Evolutionary conservation across 1,139 yeast species (phyloP), one percentile per base, ranked within the genome.

Genomic region (Tardiomyces depauwii): DNA sequence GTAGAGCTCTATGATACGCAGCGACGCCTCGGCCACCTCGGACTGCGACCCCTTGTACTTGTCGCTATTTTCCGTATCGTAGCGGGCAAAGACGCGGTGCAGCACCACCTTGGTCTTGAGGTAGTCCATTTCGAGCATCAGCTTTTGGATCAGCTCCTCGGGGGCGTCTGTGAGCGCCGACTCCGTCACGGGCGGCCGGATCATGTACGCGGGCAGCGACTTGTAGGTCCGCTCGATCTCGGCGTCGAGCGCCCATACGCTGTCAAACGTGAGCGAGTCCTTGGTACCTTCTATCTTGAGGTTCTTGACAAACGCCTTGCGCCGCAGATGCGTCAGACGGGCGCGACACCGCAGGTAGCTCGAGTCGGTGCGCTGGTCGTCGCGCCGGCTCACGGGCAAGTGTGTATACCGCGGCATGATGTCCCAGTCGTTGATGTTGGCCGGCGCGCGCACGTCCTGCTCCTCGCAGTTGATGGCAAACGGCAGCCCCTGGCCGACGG

Each of bases 401-500:
- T 36, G 27, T 5, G 41, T 33, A 11, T 41, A 30, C 18, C 44
- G 46, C 14, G 52, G 53, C 45, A 49, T 42, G 12, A 57, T 50
- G 42, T 59, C 64, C 3, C 39, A 44, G 36, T 55, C 60, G 40
- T 60, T 53, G 38, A 55, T 47, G 43, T 62, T 62, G 7, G 49
- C 32, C 6, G 63, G 64, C 38, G 47, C 51, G 9, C 49, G 50
- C n/a, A 55, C 62, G 46, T 63, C 67, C 41, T 54, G 52, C 14
- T 61, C 62, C 11, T 48, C 53, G 5, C 44, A 41, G 7, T 56
- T 54, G 39, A 61, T 53, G 1, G 57, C 55, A 44, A 59, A 41
- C 1, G 67, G 67, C 30, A 64, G 50, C 1, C 67, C 67, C 40
- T 63, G 64, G 13, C 53, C 49, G 36, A 62, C 48, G 1, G 67